phyloP scores from a whole-genome alignment of 1,139 yeast genomes.

The Petasospora rhodanensis region DNA sequence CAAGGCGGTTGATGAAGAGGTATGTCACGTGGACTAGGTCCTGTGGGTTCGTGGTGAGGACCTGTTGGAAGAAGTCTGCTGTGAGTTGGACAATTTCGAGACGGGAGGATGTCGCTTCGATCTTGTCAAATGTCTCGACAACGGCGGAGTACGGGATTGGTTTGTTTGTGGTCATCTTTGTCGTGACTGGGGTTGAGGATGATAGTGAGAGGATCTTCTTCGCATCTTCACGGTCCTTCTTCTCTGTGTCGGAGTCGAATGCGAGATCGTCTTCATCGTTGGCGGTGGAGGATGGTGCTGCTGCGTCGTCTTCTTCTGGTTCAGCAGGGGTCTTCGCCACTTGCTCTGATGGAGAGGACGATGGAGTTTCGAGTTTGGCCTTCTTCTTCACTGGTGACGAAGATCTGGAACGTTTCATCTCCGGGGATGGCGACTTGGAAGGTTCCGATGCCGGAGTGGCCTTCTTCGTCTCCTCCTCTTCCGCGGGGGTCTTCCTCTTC shows the following conservation, averaged over 20 bases:
- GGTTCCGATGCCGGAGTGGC: no score
- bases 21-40: slow-evolving; percentile 71
- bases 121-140: slow-evolving; percentile 63
- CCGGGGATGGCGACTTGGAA: no score
- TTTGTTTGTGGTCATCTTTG: slow-evolving; percentile 10
- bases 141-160: slow-evolving; percentile 59
- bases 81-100: slow-evolving; percentile 74
- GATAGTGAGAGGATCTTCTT: slow-evolving; percentile 15
- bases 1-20: slow-evolving; percentile 79
- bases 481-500: slow-evolving; percentile 7
- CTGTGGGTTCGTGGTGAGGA: slow-evolving; percentile 53
- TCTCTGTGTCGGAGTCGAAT: slow-evolving; percentile 22
- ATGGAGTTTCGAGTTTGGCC: background rate
- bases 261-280: slow-evolving; percentile 15
- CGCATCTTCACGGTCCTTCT: slow-evolving; percentile 22
- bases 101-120: slow-evolving; percentile 78
- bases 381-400: slow-evolving; percentile 4
- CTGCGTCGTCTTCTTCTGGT: background rate
- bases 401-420: slow-evolving; percentile 1
- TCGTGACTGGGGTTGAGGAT: slow-evolving; percentile 12
- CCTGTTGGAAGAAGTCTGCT: slow-evolving; percentile 62
- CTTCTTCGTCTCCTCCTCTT: slow-evolving; percentile 1
- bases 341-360: no score
- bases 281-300: no score
- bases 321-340: background rate